These are phyloP conservation scores for Psilocybe cyanescens DNA, from an alignment of 768 basidiomycete species.

Conservation along the genomic window DNA sequence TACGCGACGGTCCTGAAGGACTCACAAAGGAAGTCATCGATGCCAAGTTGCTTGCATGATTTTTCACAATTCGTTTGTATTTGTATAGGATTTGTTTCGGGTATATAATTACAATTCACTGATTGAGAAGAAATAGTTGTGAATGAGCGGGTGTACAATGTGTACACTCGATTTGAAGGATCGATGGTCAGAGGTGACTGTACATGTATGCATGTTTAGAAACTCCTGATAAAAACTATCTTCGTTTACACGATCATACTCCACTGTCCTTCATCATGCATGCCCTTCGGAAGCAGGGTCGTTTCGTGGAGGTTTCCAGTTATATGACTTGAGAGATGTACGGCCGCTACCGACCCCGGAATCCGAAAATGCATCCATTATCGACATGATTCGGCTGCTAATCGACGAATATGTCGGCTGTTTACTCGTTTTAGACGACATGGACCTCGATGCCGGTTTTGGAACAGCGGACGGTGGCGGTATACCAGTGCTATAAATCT, in stretches of 20 bases:
- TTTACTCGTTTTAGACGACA: neutral
- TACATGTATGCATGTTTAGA: too few relatives aligned
- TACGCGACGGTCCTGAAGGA: slow-evolving; percentile 80
- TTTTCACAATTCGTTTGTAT: neutral
- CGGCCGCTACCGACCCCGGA: neutral
- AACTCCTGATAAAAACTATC: too few relatives aligned
- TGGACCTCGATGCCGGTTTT: neutral
- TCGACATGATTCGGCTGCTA: neutral
- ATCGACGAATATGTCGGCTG: neutral
- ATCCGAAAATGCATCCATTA: neutral
- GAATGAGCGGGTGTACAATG: too few relatives aligned
- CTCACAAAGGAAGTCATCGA: slow-evolving; percentile 78
- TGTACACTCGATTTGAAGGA: neutral
- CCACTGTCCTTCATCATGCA: neutral
- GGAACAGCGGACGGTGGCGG: neutral
- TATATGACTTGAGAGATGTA: neutral
- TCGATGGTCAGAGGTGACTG: neutral
- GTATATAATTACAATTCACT: neutral
- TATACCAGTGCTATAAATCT: neutral
- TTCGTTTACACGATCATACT: neutral
- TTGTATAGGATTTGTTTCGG: slow-evolving; percentile 5
- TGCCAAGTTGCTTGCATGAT: slow-evolving; percentile 39
- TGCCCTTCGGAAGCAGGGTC: neutral
- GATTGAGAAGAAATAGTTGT: neutral
- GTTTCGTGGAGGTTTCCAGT: neutral